phyloP scores from a whole-genome alignment of 2,329 filamentous ascomycete genomes.

The Fusarium xyrophilum region DNA sequence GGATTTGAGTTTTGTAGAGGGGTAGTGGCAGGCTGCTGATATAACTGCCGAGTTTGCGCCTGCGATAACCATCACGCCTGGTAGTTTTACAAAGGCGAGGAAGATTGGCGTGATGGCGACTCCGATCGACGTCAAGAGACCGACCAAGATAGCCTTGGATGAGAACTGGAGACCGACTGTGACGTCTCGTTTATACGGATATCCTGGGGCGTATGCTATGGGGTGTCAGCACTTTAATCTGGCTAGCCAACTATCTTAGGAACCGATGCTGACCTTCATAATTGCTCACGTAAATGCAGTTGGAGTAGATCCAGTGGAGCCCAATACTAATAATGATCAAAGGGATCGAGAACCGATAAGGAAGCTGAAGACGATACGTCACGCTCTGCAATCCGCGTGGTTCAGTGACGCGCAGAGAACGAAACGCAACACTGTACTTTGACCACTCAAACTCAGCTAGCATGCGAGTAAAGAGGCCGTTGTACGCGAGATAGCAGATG shows the following conservation, averaged over 20 bases:
- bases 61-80: slow-evolving; percentile 22
- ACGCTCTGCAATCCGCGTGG: slow-evolving; percentile 22
- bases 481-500: slow-evolving; percentile 23
- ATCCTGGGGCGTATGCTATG: neutral
- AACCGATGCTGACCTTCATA: slow-evolving; percentile 11
- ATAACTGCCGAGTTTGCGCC: slow-evolving; percentile 28
- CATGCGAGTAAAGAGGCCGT: slow-evolving; percentile 31
- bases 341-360: slow-evolving; percentile 32
- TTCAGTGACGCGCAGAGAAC: slow-evolving; percentile 24
- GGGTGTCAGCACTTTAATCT: neutral
- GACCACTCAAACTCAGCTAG: slow-evolving; percentile 31
- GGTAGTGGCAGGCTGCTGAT: slow-evolving; percentile 26
- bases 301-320: slow-evolving; percentile 37
- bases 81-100: slow-evolving; percentile 13
- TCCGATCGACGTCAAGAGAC: neutral
- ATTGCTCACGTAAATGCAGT: slow-evolving; percentile 32
- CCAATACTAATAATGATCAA: slow-evolving; percentile 17
- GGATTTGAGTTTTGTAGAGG: slow-evolving; percentile 1
- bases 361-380: slow-evolving; percentile 35
- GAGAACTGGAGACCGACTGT: slow-evolving; percentile 19
- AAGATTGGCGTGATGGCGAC: slow-evolving; percentile 6
- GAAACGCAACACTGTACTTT: slow-evolving; percentile 13
- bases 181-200: neutral
- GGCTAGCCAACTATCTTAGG: neutral
- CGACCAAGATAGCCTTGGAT: slow-evolving; percentile 17